Evolutionary conservation across 140 eudicot genomes (phyloP), one percentile per base, ranked within the genome.

Genomic region (Anethum foeniculum): DNA sequence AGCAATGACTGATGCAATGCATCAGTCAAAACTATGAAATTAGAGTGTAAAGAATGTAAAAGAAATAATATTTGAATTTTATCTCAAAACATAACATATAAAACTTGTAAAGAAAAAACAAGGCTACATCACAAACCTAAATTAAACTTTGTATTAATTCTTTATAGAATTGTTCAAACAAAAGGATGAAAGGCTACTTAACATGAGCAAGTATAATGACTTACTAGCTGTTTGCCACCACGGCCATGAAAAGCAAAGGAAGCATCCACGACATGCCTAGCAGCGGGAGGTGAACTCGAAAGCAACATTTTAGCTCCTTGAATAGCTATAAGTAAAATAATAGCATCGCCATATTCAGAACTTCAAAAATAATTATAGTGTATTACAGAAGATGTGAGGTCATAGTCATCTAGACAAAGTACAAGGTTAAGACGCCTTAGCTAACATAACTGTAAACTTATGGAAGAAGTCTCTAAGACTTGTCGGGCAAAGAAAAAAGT

Each of bases 141-240:
- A 43, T 38, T 65, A 16, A 12, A 12, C 52, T 47, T 47, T 47
- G 52, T 47, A 47, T 47, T 47, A 0, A 13, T 47, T 47, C 52
- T 52, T 38, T 1, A 21, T 34, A 30, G 38, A 62, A 21, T 10
- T 18, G 3, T 52, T 15, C 34, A 77, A 77, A 25, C 51, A 77
- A 77, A 77, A 10, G 19, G n/a, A 77, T 8, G 16, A 3, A 52
- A 28, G 21, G 1, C 11, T 18, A 52, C 39, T 34, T 77, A 34
- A 34, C 18, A 19, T 39, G 16, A 39, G 7, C 28, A 58, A 10
- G 74, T 19, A 54, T 5, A 78, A 28, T 39, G 77, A 73, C 89
- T 85, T 73, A 94, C 99, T 87, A 94, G 86, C 77, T 90, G 99
- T 90, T 82, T 92, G 27, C 97, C 93, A 85, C 89, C 93, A 85